Base-by-base conservation (phyloP, 2,329 filamentous ascomycete species). In the Sarocladiaceae sp. region DNA sequence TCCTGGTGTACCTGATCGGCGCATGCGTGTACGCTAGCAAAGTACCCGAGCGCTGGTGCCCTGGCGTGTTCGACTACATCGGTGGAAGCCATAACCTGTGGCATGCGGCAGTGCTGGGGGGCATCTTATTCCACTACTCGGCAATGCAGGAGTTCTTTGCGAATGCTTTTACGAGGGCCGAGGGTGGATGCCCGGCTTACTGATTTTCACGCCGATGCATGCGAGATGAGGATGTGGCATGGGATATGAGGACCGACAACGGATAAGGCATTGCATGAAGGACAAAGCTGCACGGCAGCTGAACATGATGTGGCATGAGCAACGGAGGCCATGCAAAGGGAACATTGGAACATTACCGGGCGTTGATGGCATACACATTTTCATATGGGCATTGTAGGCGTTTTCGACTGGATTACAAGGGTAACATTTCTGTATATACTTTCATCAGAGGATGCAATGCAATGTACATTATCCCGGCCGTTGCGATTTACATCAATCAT, bases 61-160 rank as follows among this genome's bases (percentile, higher is more conserved):
- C 93, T 0, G 93, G 93, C 41, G 80, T 85, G 60, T 98, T 98
- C 55, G 93, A 98, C 65, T 97, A 97, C 61, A 76, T 94, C 32
- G 93, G 93, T 31, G 90, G 88, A 35, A 94, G 88, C 62, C 93
- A 98, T 67, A 98, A 98, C 64, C 81, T 98, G 47, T 98, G 93
- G 93, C 93, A 98, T 64, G 67, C 95, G 26, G 93, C 93, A 6
- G 93, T 98, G 10, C 70, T 98, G 21, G 88, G 90, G 13, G 93
- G 93, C 10, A 98, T 98, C 47, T 65, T 97, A n/a, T 97, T 95
- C 62, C 93, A 98, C 64, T 98, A 97, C 66, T 76, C 78, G 18
- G 93, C 93, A 15, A 96, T 98, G 91, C 87, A 96, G 64, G 79
- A 89, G 45, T 93, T 98, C 64, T 98, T 98, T 58, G 75, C 84